Base-by-base conservation (phyloP, 2,329 filamentous ascomycete genomes). In the Helicocarpus griseus region DNA sequence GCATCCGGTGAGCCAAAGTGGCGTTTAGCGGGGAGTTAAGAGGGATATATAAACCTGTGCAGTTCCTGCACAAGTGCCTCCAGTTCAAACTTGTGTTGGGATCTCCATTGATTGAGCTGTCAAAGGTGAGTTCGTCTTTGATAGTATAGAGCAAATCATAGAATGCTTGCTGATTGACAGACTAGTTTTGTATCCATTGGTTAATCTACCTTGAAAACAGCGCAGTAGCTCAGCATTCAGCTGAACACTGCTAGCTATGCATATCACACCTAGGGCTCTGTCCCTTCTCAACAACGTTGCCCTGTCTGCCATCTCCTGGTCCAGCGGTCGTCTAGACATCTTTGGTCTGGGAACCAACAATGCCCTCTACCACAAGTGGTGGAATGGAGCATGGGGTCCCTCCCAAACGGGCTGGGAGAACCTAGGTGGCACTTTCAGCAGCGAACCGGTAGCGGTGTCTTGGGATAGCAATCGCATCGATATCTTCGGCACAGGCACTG, bases 361-460 rank as follows among this genome's bases (percentile, higher is more conserved):
- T 41, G 52, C 40, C 5, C 46, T 56, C 24, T 57, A 57, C 46
- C 56, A 57, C 44, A 56, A 54, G 50, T 58, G 52, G 53, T 54
- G 51, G 45, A 44, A 54, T 26, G 49, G 54, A 49, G 28, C 35
- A 28, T 56, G 54, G 54, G 54, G 54, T 3, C 54, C 57, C 21
- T 57, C 54, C 13, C 40, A 39, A 29, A 53, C 48, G n/a, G 55
- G 38, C n/a, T 65, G 63, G 62, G 60, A 63, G 54, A 51, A 55
- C 31, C 59, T 68, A 41, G 65, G 64, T 44, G 65, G 64, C 2
- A 53, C 56, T 36, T 50, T 65, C 28, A 55, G 58, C 51, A 53
- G 58, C 40, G 54, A 61, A 47, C 60, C 63, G 29, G 54, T 54
- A 24, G 48, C 61, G 5, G 65, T 63, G 36, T 60, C 59, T 0